These are phyloP conservation scores for Lepiota brunneoincarnata DNA, from an alignment of 768 basidiomycete genomes.

Conservation along the genomic window DNA sequence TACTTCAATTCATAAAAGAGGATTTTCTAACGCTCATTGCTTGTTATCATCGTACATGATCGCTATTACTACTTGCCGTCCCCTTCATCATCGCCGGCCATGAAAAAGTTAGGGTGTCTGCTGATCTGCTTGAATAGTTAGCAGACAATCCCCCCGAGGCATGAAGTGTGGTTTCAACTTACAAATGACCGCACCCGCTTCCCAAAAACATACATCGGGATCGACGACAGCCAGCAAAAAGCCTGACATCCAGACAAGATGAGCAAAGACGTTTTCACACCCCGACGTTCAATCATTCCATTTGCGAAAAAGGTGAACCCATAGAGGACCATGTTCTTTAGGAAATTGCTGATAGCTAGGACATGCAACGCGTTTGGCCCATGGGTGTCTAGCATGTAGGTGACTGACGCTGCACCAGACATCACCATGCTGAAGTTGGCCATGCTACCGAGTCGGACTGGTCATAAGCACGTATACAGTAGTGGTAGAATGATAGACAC, in stretches of 20 bases:
- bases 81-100: conserved; percentile 13
- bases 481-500: conserved; percentile 5
- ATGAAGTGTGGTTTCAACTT: conserved; percentile 15
- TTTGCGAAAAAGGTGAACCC: conserved; percentile 43
- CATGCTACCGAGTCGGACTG: conserved; percentile 25
- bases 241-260: conserved; percentile 39
- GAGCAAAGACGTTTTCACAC: conserved; percentile 36
- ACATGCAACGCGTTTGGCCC: conserved; percentile 37
- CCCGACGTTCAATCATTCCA: conserved; percentile 34
- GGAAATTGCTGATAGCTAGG: conserved; percentile 40
- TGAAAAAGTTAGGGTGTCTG: conserved; percentile 24
- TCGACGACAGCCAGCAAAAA: conserved; percentile 36
- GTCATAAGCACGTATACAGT: neutral
- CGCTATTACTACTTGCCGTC: neutral
- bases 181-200: conserved; percentile 41
- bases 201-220: conserved; percentile 43
- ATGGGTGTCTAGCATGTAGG: conserved; percentile 46
- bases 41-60: neutral
- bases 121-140: conserved; percentile 16
- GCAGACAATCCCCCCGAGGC: neutral
- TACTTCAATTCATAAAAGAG: neutral
- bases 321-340: conserved; percentile 44
- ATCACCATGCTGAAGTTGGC: conserved; percentile 44
- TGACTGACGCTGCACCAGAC: conserved; percentile 37
- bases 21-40: neutral